Evolutionary conservation across 768 basidiomycete species (phyloP), one percentile per base, ranked within the genome.

Genomic region (Lanmaoa rubissima): DNA sequence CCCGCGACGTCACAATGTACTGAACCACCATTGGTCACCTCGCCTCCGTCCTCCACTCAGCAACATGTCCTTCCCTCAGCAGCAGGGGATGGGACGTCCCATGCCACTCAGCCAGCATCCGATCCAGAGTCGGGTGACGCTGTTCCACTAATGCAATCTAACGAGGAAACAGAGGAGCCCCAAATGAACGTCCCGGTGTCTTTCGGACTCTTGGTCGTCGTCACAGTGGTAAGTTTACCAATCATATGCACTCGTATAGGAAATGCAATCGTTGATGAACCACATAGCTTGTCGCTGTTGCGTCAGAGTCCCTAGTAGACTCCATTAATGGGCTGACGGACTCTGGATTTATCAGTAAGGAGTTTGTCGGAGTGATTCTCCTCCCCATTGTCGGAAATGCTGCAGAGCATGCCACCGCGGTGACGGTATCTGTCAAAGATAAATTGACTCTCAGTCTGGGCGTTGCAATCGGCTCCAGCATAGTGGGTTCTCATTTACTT

Each of bases 341-440:
- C 0, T 64, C 65, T 0, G 84, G 85, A 26, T 16, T 21, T 8
- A 87, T 98, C 53, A 82, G 76, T 56, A 81, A 83, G 58, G 90
- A 90, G 69, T 98, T 94, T 67, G 86, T 97, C 58, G 94, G 91
- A 13, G 72, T 97, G 40, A 88, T 89, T 61, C 76, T 98, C 16
- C 80, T 98, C 9, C 96, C 96, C 8, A 93, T 97, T 36, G 94
- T 94, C 14, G 92, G 92, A 21, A 94, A 93, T 67, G 89, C 92
- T 7, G 92, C 90, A 53, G 94, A 97, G 67, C 94, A 95, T 67
- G 87, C 87, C 39, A 97, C 93, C 2, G 94, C 94, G 13, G 92
- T 97, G 28, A 88, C 88, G 1, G 94, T 94, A 7, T 91, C 94
- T 0, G 88, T 92, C 56, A 95, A 95, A 73, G 84, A 88, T 70